Evolutionary conservation across 169 alveolate species (phyloP).

Genomic region (Cryptosporidium muris): DNA sequence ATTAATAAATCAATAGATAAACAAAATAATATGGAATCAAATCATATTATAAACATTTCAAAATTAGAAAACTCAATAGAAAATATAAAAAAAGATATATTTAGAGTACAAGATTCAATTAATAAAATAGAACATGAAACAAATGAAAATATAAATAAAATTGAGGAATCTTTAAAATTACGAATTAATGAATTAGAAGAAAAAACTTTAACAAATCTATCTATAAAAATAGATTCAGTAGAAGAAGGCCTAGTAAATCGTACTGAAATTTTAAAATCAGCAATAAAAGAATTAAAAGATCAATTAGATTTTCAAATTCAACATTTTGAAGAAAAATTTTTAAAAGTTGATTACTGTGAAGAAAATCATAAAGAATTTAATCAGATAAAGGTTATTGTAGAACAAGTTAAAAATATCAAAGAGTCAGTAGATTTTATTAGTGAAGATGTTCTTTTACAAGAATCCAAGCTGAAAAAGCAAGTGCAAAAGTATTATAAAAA

Average conservation of each 20-base stretch:
- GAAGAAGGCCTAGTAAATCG: constrained; percentile 50
- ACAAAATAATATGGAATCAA: constrained; percentile 14
- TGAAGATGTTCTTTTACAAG: constrained; percentile 47
- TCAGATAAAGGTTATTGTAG: not conserved
- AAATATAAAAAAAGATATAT: constrained; percentile 16
- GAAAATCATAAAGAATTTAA: not conserved
- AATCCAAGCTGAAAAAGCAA: constrained; percentile 37
- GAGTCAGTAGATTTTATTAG: constrained; percentile 34
- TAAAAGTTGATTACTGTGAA: constrained; percentile 9
- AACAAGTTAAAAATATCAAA: constrained; percentile 25
- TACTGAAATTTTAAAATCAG: constrained; percentile 39
- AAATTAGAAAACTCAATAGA: constrained; percentile 33
- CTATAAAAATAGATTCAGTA: constrained; percentile 5
- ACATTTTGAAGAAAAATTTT: constrained; percentile 15
- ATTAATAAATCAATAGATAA: constrained; percentile 37
- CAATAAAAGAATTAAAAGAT: constrained; percentile 40
- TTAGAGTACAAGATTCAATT: constrained; percentile 9
- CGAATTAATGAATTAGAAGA: too few relatives aligned
- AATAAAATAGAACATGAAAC: not conserved
- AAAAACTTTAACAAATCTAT: too few relatives aligned
- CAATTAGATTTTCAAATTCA: constrained; percentile 8
- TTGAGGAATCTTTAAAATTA: constrained; percentile 1
- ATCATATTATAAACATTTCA: not conserved
- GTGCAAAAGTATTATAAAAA: constrained; percentile 17
- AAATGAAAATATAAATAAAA: not conserved